Percentiles rank a stretch among this genome's conserved stretches.
Evolutionary conservation across 2,329 filamentous ascomycete genomes (phyloP).

Genomic region (Ophiostoma quercus): DNA sequence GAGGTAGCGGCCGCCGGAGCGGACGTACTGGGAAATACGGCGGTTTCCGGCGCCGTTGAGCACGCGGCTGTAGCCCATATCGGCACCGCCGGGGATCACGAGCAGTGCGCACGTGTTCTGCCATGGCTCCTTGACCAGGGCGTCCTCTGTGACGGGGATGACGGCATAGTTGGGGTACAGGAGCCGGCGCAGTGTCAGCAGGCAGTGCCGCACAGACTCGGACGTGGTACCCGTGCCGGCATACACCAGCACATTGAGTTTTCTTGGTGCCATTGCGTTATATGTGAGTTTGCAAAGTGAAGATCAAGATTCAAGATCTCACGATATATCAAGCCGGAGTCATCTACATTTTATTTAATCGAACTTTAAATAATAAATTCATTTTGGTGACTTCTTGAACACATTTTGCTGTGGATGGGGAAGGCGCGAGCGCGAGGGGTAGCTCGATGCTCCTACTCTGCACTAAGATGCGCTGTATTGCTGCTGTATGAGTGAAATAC

Average conservation of each 20-base stretch:
- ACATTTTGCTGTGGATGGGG: neutral
- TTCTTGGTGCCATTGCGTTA: constrained; percentile 55
- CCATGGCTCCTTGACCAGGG: constrained; percentile 90
- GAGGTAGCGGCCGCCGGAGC: constrained; percentile 76
- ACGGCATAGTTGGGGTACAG: constrained; percentile 90
- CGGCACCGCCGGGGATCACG: constrained; percentile 90
- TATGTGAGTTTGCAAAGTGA: neutral
- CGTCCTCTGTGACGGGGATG: constrained; percentile 71
- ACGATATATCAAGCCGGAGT: neutral
- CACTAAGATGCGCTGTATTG: neutral
- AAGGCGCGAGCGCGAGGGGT: neutral
- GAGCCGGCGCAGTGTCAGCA: constrained; percentile 78
- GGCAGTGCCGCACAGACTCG: constrained; percentile 83
- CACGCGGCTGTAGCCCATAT: constrained; percentile 80
- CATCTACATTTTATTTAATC: neutral
- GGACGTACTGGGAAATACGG: constrained; percentile 77
- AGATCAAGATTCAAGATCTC: neutral
- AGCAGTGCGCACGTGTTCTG: constrained; percentile 77
- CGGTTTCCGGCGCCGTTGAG: constrained; percentile 86
- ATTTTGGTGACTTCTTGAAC: neutral
- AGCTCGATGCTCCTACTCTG: neutral
- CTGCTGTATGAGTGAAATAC: neutral
- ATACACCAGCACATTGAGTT: constrained; percentile 89
- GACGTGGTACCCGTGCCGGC: constrained; percentile 77
- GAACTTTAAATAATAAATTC: neutral